Evolutionary conservation across 371 early-diverging fungal genomes (phyloP).

Genomic region (Dichotomocladium elegans): DNA sequence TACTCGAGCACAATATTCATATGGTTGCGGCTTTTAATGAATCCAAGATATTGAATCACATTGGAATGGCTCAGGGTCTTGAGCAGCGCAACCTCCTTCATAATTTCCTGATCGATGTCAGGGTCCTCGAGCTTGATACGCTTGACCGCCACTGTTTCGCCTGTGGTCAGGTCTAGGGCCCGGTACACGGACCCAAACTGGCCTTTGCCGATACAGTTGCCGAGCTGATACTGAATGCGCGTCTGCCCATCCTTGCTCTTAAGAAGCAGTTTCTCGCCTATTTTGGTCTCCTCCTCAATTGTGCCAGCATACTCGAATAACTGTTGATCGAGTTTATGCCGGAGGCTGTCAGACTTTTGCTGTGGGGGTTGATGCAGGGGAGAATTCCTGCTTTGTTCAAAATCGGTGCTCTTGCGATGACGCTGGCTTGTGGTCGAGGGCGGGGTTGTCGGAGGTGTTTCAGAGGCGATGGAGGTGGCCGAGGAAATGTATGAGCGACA

Average conservation of each 20-base stretch:
- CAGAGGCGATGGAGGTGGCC: conserved; percentile 7
- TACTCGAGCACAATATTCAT: conserved; percentile 86
- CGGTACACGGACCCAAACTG: conserved; percentile 88
- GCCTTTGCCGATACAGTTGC: conserved; percentile 89
- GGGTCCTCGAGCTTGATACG: conserved; percentile 64
- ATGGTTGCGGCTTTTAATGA: conserved; percentile 64
- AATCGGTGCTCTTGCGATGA: conserved; percentile 17
- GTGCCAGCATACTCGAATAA: conserved; percentile 11
- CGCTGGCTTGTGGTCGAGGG: conserved; percentile 3
- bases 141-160: conserved; percentile 88
- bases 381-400: conserved; percentile 8
- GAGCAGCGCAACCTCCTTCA: conserved; percentile 69
- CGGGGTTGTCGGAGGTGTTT: conserved; percentile 9
- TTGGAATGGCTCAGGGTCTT: conserved; percentile 75
- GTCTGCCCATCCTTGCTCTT: conserved; percentile 21
- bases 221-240: conserved; percentile 57
- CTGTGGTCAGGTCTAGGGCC: conserved; percentile 79
- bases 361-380: conserved; percentile 2
- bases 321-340: conserved; percentile 27
- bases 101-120: conserved; percentile 51
- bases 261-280: conserved; percentile 17
- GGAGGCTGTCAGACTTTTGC: conserved; percentile 18
- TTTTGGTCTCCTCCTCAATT: conserved; percentile 8
- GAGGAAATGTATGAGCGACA: conserved; percentile 18
- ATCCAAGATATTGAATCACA: conserved; percentile 83